A percentile compares a stretch with the other conserved stretches of the same genome.
These are phyloP conservation scores for Spathaspora boniae DNA, from an alignment of 805 yeast genomes.

Conservation along the genomic window DNA sequence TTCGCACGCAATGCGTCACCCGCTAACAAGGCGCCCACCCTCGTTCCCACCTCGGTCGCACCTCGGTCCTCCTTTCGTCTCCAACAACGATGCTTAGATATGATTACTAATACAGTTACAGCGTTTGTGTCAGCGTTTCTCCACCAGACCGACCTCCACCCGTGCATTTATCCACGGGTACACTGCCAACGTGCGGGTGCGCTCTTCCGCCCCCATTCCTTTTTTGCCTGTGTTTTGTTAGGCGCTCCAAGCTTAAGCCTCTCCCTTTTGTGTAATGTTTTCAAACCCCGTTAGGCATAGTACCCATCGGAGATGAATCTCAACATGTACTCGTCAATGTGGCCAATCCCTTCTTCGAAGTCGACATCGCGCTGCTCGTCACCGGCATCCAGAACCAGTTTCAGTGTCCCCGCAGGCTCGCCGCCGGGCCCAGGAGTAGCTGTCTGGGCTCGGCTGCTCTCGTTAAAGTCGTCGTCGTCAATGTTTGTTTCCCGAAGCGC, in stretches of 20 bases:
- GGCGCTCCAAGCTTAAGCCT: neutral
- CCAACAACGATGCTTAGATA: too few relatives aligned
- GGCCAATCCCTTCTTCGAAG: slow-evolving; percentile 66
- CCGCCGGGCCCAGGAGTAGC: slow-evolving; percentile 26
- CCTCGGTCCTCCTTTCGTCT: too few relatives aligned
- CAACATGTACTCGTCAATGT: slow-evolving; percentile 95
- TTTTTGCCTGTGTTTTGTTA: too few relatives aligned
- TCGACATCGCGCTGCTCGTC: slow-evolving; percentile 35
- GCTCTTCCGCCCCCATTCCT: neutral
- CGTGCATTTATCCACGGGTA: too few relatives aligned
- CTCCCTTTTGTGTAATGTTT: neutral
- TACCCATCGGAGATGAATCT: slow-evolving; percentile 81
- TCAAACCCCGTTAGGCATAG: slow-evolving; percentile 37
- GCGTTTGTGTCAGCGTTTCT: too few relatives aligned
- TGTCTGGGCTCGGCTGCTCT: slow-evolving; percentile 18
- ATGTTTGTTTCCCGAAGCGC: slow-evolving; percentile 84
- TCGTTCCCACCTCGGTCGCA: too few relatives aligned
- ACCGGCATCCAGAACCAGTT: too few relatives aligned
- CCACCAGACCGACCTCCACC: too few relatives aligned
- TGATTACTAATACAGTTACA: too few relatives aligned
- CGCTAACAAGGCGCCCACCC: too few relatives aligned
- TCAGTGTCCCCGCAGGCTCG: slow-evolving; percentile 13
- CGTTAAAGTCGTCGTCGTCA: slow-evolving; percentile 77
- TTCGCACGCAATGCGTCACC: too few relatives aligned
- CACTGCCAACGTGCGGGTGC: neutral